Percentiles rank a stretch among this genome's conserved stretches.
Conservation (phyloP, 805 yeast species). For the Brettanomyces bruxellensis region DNA sequence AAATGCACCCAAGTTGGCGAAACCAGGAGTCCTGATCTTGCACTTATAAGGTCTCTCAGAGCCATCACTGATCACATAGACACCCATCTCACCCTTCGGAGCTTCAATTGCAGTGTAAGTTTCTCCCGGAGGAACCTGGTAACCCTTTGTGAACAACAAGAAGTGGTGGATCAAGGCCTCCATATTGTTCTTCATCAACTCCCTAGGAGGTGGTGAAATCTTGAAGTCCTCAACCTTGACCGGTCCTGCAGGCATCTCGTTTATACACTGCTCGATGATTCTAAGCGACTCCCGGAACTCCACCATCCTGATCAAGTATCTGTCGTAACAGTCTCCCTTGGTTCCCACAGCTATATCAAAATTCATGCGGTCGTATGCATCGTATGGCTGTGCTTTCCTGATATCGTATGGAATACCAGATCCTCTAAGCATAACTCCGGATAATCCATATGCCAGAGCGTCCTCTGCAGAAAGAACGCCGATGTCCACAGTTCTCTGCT, state of each 20-base stretch:
- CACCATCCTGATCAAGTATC: conserved; percentile 81
- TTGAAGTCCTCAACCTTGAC: conserved; percentile 87
- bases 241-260: conserved; percentile 89
- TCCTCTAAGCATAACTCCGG: conserved; percentile 88
- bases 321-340: conserved; percentile 87
- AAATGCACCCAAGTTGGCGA: conserved; percentile 82
- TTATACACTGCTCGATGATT: conserved; percentile 82
- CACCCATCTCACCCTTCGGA: conserved; percentile 94
- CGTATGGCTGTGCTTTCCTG: conserved; percentile 82
- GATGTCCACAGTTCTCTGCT: conserved; percentile 72
- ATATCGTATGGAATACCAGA: conserved; percentile 84
- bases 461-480: conserved; percentile 82
- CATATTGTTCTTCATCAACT: conserved; percentile 84
- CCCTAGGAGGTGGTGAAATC: conserved; percentile 73
- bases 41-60: conserved; percentile 86
- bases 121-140: conserved; percentile 83
- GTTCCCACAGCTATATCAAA: conserved; percentile 82
- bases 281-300: conserved; percentile 88
- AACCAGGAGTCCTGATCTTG: conserved; percentile 92
- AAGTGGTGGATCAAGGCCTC: conserved; percentile 88
- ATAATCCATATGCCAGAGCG: conserved; percentile 68
- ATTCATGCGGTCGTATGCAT: conserved; percentile 79
- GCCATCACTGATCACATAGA: conserved; percentile 82
- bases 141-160: conserved; percentile 80
- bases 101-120: conserved; percentile 89